Percentiles rank a stretch among this genome's conserved stretches.
Conservation (phyloP, 371 early-diverging fungal genomes). For the Phascolomyces articulosus region DNA sequence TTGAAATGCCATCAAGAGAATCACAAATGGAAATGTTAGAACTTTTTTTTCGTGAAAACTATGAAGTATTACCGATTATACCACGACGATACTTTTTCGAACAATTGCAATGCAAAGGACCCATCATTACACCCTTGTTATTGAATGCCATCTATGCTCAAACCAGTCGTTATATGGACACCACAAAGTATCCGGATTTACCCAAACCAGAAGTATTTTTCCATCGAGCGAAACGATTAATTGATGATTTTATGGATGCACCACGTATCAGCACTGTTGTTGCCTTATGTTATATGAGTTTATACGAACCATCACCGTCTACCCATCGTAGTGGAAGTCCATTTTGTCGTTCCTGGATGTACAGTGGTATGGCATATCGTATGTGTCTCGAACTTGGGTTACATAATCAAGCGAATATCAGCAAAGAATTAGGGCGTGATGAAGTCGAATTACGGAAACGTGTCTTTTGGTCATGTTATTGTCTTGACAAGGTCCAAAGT, state of each 20-base stretch:
- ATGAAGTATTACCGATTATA: conserved; percentile 28
- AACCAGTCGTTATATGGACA: conserved; percentile 29
- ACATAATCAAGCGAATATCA: conserved; percentile 24
- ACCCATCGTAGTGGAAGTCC: conserved; percentile 17
- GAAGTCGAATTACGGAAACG: conserved; percentile 31
- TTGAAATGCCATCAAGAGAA: conserved; percentile 33
- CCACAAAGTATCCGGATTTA: conserved; percentile 5
- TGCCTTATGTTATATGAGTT: conserved; percentile 32
- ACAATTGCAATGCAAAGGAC: conserved; percentile 42
- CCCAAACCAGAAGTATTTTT: conserved; percentile 25
- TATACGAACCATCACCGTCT: conserved; percentile 31
- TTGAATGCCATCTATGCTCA: conserved; percentile 52
- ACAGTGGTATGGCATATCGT: conserved; percentile 44
- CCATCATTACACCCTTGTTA: conserved; percentile 44
- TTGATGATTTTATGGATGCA: conserved; percentile 52
- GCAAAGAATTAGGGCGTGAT: conserved; percentile 9
- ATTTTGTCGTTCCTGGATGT: conserved; percentile 42
- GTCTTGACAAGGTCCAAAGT: conserved; percentile 35
- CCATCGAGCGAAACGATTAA: conserved; percentile 39
- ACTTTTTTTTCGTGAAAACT: conserved; percentile 37
- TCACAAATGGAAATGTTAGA: conserved; percentile 36
- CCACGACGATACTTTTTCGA: conserved; percentile 44
- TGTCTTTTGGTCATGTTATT: conserved; percentile 37
- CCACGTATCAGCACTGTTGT: conserved; percentile 48
- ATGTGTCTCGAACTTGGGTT: conserved; percentile 53